These are phyloP conservation scores for Aspergillus sp. DNA, from an alignment of 2,329 filamentous ascomycete genomes.

Conservation along the genomic window DNA sequence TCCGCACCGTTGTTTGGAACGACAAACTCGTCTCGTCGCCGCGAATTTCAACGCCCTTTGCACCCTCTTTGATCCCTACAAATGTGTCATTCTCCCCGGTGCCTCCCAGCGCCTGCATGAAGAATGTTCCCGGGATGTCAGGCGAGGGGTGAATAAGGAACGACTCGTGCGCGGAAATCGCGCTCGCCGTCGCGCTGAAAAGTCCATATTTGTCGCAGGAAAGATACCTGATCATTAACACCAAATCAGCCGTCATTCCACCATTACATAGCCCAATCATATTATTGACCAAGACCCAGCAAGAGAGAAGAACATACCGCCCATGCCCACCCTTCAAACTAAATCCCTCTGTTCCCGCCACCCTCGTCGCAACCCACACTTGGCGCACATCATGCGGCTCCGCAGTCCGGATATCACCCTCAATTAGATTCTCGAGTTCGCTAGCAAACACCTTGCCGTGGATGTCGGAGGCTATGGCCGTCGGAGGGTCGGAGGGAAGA, in stretches of 20 bases:
- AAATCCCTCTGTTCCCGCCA: slow-evolving; percentile 79
- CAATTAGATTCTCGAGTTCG: slow-evolving; percentile 83
- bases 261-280: neutral
- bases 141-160: slow-evolving; percentile 68
- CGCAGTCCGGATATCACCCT: slow-evolving; percentile 78
- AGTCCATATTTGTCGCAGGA: slow-evolving; percentile 83
- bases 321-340: slow-evolving; percentile 92
- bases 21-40: slow-evolving; percentile 72
- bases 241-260: neutral
- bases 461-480: slow-evolving; percentile 82
- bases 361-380: slow-evolving; percentile 88
- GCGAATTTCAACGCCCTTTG: slow-evolving; percentile 66
- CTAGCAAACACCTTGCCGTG: slow-evolving; percentile 85
- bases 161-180: slow-evolving; percentile 81
- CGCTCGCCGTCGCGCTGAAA: slow-evolving; percentile 76
- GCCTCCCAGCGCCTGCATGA: slow-evolving; percentile 64
- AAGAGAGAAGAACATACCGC: slow-evolving; percentile 55
- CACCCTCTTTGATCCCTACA: slow-evolving; percentile 63
- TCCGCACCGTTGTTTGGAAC: slow-evolving; percentile 73
- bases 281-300: neutral
- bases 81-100: slow-evolving; percentile 67
- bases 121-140: slow-evolving; percentile 72
- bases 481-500: slow-evolving; percentile 72
- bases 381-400: slow-evolving; percentile 96
- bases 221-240: slow-evolving; percentile 66